Evolutionary conservation across 106 monocot species (phyloP), one percentile per base, ranked within the genome.

Genomic region (Amphibolis antarctica): DNA sequence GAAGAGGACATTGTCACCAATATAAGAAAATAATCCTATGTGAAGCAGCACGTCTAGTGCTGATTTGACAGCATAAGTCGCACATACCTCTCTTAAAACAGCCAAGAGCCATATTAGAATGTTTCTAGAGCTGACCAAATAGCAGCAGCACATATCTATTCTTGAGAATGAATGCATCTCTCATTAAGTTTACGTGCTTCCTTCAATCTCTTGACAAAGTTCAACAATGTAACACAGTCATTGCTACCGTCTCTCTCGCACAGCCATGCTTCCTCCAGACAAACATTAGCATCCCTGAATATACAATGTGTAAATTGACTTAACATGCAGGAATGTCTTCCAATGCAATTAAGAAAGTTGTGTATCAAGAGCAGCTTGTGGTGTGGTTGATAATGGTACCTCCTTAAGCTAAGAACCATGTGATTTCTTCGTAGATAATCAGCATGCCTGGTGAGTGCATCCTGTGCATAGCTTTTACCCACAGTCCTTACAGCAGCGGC

Each of bases 401-500:
- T 96, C 53, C 86, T 80, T 29, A 96, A 66, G 66, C 86, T 76
- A 61, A 96, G 90, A 44, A 96, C 86, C 55, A 86, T 57, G 68
- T 85, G 82, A 70, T 90, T 90, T 66, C 58, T 83, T 68, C 96
- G 59, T 60, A 96, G 57, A 76, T 82, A 83, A 79, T 98, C 98
- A 71, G 82, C 90, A 79, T 98, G 67, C 44, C 77, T 86, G 3
- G 68, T 87, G 45, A 98, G 87, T 60, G 87, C 87, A 78, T 98
- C 78, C 66, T 98, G 98, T 17, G 82, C 90, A 77, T 91, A 98
- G 60, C 80, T 72, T 59, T 83, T 98, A 17, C 86, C 98, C 15
- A 98, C 85, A 44, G 85, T 98, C 75, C 85, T 76, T 53, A 80
- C 73, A 31, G 84, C 59, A 66, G 91, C 90, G 53, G 87, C 62